phyloP scores from a whole-genome alignment of 345 rosid species.

The Pugionium cornutum region DNA sequence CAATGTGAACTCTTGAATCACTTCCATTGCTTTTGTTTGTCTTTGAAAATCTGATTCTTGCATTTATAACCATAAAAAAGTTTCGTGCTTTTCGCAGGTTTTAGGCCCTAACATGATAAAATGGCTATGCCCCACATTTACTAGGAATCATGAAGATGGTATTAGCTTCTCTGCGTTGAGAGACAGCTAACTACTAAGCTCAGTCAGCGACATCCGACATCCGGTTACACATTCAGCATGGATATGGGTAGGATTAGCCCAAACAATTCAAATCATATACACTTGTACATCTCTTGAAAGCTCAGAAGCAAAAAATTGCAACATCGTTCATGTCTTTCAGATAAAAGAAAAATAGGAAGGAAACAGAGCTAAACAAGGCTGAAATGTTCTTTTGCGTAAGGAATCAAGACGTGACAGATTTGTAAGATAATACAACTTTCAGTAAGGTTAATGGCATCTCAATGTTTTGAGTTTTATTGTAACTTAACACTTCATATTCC shows the following conservation, averaged over 20 bases:
- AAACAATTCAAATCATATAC: too few species aligned
- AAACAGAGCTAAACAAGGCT: neutral
- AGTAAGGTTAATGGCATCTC: too few species aligned
- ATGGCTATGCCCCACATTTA: conserved; percentile 75
- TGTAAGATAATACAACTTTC: too few species aligned
- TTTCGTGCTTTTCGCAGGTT: conserved; percentile 52
- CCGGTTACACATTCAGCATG: neutral
- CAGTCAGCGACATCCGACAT: conserved; percentile 1
- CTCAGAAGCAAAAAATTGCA: conserved; percentile 22
- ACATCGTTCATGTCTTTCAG: too few species aligned
- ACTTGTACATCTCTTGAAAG: conserved; percentile 33
- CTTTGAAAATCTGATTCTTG: neutral
- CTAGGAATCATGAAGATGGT: conserved; percentile 68
- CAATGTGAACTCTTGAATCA: conserved; percentile 15
- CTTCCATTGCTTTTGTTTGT: too few species aligned
- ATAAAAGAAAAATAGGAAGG: too few species aligned
- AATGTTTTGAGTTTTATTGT: too few species aligned
- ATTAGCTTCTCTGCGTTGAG: conserved; percentile 44
- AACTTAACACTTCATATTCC: too few species aligned
- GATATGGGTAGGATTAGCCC: conserved; percentile 22
- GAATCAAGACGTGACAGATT: too few species aligned
- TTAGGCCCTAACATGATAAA: conserved; percentile 70
- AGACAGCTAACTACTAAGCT: conserved; percentile 39
- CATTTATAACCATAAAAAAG: neutral
- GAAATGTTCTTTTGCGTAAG: neutral